phyloP scores from a whole-genome alignment of 208 protist genomes.

The Trypanosoma conorhini region DNA sequence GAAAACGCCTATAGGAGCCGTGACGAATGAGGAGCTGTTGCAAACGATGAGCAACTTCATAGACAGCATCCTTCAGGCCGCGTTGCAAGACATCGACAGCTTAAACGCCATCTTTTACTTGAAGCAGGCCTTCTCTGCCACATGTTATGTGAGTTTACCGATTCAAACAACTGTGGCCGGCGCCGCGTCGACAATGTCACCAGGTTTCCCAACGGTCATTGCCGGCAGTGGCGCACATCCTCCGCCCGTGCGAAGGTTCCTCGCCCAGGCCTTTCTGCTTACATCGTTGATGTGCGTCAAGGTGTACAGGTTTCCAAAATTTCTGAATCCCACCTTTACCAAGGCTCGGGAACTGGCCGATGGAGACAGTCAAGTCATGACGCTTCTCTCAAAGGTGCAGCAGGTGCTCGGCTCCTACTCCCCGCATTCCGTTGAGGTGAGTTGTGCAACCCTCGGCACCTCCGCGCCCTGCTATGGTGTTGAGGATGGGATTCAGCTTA shows the following conservation, averaged over 20 bases:
- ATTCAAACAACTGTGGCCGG: slow-evolving; percentile 26
- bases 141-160: slow-evolving; percentile 74
- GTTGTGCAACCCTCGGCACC: slow-evolving; percentile 42
- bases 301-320: slow-evolving; percentile 82
- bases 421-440: slow-evolving; percentile 69
- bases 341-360: slow-evolving; percentile 71
- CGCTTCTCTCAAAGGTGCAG: slow-evolving; percentile 58
- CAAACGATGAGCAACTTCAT: slow-evolving; percentile 79
- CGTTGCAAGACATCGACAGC: slow-evolving; percentile 77
- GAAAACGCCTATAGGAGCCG: slow-evolving; percentile 47
- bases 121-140: slow-evolving; percentile 74
- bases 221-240: slow-evolving; percentile 10
- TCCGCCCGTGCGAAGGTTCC: slow-evolving; percentile 41
- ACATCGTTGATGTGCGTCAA: slow-evolving; percentile 85
- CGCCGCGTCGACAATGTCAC: background rate
- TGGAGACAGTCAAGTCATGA: slow-evolving; percentile 40
- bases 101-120: slow-evolving; percentile 78
- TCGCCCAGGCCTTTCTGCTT: slow-evolving; percentile 59
- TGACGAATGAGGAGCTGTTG: slow-evolving; percentile 44
- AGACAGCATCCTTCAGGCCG: slow-evolving; percentile 71
- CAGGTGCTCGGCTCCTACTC: slow-evolving; percentile 68
- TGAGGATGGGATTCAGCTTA: slow-evolving; percentile 46
- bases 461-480: slow-evolving; percentile 42
- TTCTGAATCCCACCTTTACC: slow-evolving; percentile 68
- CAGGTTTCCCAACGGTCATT: slow-evolving; percentile 9